Percentiles rank a stretch among this genome's conserved stretches.
These are phyloP conservation scores for Nakazawaea siamensis DNA, from an alignment of 805 yeast genomes.

Conservation along the genomic window DNA sequence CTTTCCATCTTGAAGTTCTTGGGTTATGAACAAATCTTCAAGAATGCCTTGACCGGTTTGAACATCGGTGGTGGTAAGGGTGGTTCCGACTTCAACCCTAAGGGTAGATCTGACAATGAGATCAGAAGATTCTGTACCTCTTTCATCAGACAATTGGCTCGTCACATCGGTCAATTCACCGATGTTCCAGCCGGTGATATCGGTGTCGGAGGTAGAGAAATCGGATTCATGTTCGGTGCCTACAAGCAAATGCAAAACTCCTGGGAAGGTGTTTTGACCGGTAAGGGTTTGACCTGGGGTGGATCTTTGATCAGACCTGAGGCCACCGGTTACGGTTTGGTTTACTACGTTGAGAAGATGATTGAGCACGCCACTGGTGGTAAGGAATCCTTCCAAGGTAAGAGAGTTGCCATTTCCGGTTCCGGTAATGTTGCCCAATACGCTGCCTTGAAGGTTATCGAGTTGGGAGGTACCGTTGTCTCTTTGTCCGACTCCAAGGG, in stretches of 20 bases:
- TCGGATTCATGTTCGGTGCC: slow-evolving; percentile 94
- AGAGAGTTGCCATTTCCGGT: slow-evolving; percentile 94
- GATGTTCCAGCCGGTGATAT: slow-evolving; percentile 99
- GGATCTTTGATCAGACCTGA: slow-evolving; percentile 98
- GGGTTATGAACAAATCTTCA: slow-evolving; percentile 98
- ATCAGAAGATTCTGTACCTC: slow-evolving; percentile 95
- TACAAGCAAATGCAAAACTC: slow-evolving; percentile 85
- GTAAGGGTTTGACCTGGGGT: slow-evolving; percentile 98
- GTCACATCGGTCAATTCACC: slow-evolving; percentile 94
- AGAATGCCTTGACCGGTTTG: slow-evolving; percentile 95
- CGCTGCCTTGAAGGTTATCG: slow-evolving; percentile 96
- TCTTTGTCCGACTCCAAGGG: slow-evolving; percentile 96
- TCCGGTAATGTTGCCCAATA: slow-evolving; percentile 99
- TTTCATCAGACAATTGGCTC: slow-evolving; percentile 90
- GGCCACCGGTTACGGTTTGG: slow-evolving; percentile 98
- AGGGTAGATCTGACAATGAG: slow-evolving; percentile 87
- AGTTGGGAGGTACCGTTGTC: slow-evolving; percentile 92
- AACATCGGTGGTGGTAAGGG: slow-evolving; percentile 99
- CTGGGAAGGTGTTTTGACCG: slow-evolving; percentile 96
- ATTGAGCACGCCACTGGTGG: slow-evolving; percentile 87
- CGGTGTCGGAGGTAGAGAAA: slow-evolving; percentile 96
- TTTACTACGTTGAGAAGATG: slow-evolving; percentile 97
- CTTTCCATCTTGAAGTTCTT: slow-evolving; percentile 90
- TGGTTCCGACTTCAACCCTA: slow-evolving; percentile 97
- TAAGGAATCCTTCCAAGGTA: slow-evolving; percentile 84